Conservation (phyloP, 345 rosid genomes). For the Capsella bursapastoris region DNA sequence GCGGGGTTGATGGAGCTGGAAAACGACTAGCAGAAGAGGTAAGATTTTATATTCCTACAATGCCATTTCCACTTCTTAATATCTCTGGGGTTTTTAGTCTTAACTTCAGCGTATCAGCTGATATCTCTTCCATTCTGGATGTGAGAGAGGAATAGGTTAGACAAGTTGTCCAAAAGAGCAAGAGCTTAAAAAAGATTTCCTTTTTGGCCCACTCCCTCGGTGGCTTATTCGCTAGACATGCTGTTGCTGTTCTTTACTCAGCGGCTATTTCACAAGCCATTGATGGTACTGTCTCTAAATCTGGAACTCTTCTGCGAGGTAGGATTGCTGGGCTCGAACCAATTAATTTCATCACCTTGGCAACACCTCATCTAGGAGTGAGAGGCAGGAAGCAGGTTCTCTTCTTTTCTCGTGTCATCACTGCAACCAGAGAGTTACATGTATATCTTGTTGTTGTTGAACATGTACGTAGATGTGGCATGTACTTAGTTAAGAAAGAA, state of each 20-base stretch:
- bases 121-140: conserved; percentile 1
- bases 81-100: conserved; percentile 8
- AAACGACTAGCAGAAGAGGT: conserved; percentile 93
- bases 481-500: conserved; percentile 24
- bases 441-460: neutral
- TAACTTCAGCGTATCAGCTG: neutral
- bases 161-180: conserved; percentile 73
- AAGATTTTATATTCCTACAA: conserved; percentile 43
- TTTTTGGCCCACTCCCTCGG: conserved; percentile 98
- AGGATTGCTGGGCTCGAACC: conserved; percentile 91
- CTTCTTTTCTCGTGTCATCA: neutral
- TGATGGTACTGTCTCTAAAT: conserved; percentile 42
- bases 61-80: neutral
- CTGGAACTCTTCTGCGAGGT: conserved; percentile 52
- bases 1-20: conserved; percentile 96
- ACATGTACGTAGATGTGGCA: neutral
- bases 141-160: conserved; percentile 56
- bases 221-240: conserved; percentile 95
- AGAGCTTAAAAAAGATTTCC: conserved; percentile 79
- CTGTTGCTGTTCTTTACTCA: conserved; percentile 72
- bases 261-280: conserved; percentile 43
- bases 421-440: conserved; percentile 7
- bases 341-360: conserved; percentile 90
- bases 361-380: conserved; percentile 98
- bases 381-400: conserved; percentile 95